phyloP scores from a whole-genome alignment of 2,329 filamentous ascomycete species.

The Cryphonectria japonica region DNA sequence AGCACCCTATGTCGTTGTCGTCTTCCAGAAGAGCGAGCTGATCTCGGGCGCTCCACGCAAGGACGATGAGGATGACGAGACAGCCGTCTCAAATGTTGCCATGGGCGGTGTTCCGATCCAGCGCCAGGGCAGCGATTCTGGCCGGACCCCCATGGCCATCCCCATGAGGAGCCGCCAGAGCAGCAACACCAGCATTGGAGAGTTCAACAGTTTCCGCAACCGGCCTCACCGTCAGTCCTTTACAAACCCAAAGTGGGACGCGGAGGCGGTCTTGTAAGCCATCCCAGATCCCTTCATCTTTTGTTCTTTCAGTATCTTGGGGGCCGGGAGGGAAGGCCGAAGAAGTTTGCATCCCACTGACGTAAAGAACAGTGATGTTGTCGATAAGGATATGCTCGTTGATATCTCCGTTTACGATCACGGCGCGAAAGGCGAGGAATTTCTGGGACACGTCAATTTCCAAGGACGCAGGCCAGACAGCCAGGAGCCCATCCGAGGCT shows the following conservation, averaged over 20 bases:
- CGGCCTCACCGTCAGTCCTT: conserved; percentile 62
- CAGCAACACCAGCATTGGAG: conserved; percentile 85
- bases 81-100: conserved; percentile 42
- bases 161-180: conserved; percentile 97
- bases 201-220: conserved; percentile 64
- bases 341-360: neutral
- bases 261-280: conserved; percentile 90
- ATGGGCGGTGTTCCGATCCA: conserved; percentile 59
- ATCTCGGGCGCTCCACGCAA: conserved; percentile 83
- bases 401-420: conserved; percentile 94
- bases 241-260: conserved; percentile 92
- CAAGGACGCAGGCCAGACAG: conserved; percentile 66
- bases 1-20: conserved; percentile 93
- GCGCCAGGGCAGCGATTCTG: conserved; percentile 78
- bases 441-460: conserved; percentile 87
- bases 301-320: neutral
- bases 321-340: neutral
- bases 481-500: conserved; percentile 76
- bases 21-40: conserved; percentile 95
- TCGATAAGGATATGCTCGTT: conserved; percentile 86
- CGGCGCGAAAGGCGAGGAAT: conserved; percentile 78
- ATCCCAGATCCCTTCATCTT: neutral
- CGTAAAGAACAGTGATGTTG: conserved; percentile 72
- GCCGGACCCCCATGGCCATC: conserved; percentile 84
- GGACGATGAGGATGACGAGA: conserved; percentile 63